Base-by-base conservation (phyloP, 202 grass and related monocot genomes). In the Eragrostis tef region DNA sequence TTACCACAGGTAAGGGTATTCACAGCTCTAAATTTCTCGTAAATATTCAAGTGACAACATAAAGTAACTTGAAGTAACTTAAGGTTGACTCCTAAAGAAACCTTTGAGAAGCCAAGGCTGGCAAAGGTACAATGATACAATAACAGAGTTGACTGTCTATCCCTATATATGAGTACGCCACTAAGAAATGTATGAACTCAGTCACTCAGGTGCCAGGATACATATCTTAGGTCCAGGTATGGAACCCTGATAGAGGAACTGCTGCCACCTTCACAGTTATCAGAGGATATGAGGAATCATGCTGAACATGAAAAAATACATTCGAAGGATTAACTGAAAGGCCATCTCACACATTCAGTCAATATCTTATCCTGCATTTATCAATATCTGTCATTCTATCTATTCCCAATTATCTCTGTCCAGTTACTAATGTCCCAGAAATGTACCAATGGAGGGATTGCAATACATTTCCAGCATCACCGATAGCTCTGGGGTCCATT, bases 261-360 rank as follows among this genome's bases (percentile, higher is more conserved):
- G 9, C 2, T 74, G 27, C 5, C 19, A 57, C 2, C 14, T 50
- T 74, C 21, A 56, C 79, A 61, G 14, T 63, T 49, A 75, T 49
- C 11, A n/a, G 9, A 45, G 31, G 67, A 50, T 25, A 83, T 16
- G 61, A 36, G 8, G 15, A 73, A 77, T 75, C 24, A 52, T 53
- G 44, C 47, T 77, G 12, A 24, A 17, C 21, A 85, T 21, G 16
- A 78, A 47, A 53, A 80, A 81, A 29, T 7, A 26, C 25, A 31
- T 48, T 43, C 34, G 49, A 67, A 14, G n/a, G 5, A 6, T 45
- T 24, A 19, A 77, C 19, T 15, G 51, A 68, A 67, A 46, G 36
- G 21, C n/a, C 7, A 69, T 22, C 15, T 52, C 58, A 48, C 17
- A n/a, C 31, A 62, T 13, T 16, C 25, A 83, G 20, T 78, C 3